Percentiles rank a stretch among this genome's conserved stretches.
Conservation (phyloP, 2,329 filamentous ascomycete species). For the Neurospora crassa region DNA sequence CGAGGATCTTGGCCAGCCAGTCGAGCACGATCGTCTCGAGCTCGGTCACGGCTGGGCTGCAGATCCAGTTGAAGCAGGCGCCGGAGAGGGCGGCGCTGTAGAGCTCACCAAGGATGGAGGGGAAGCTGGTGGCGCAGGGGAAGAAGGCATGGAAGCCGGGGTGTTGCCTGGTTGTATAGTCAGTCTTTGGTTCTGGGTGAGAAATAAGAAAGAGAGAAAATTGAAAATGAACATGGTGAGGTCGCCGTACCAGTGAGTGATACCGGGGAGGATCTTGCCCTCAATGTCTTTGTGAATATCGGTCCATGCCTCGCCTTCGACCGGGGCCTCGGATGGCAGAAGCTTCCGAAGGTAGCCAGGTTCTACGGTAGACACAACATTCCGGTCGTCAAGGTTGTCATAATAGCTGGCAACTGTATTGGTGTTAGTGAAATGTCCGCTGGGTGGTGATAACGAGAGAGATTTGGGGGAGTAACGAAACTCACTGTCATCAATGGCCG, state of each 20-base stretch:
- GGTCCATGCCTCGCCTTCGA: constrained; percentile 62
- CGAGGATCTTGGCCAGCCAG: constrained; percentile 73
- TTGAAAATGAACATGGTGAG: background rate
- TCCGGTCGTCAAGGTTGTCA: constrained; percentile 58
- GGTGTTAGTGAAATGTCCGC: background rate
- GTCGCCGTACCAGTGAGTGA: constrained; percentile 66
- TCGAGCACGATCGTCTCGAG: constrained; percentile 89
- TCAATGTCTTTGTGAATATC: constrained; percentile 78
- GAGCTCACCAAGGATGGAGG: constrained; percentile 82
- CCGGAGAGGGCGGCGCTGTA: constrained; percentile 83
- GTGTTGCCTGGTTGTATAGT: constrained; percentile 49
- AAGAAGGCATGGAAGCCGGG: constrained; percentile 97
- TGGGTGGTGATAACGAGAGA: background rate
- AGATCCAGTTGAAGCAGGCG: constrained; percentile 96
- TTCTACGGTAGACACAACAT: constrained; percentile 66
- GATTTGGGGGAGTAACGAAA: background rate
- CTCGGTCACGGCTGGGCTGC: constrained; percentile 84
- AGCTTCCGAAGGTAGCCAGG: constrained; percentile 80
- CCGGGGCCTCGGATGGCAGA: constrained; percentile 58
- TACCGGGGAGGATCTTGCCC: constrained; percentile 76
- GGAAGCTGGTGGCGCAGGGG: constrained; percentile 71
- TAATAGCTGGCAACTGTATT: constrained; percentile 71
- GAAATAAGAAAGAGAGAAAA: no score
- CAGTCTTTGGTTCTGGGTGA: background rate
- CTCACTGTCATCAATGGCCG: constrained; percentile 19